Evolutionary conservation across 768 basidiomycete genomes (phyloP), one percentile per base, ranked within the genome.

Genomic region (Pleurotus cornucopiae): DNA sequence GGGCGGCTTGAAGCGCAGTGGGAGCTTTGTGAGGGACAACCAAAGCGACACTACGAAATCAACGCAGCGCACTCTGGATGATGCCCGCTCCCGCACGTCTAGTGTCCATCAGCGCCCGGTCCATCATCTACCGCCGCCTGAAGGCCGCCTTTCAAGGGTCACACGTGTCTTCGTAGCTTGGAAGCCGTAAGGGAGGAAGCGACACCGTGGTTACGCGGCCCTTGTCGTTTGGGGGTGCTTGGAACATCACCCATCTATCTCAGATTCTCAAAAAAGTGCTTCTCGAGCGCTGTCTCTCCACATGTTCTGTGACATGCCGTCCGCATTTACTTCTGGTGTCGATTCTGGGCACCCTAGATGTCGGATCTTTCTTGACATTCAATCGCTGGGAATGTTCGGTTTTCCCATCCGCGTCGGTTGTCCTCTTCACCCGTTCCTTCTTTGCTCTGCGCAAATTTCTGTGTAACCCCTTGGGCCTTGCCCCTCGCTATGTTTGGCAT

Each of bases 161-260:
- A 67, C 82, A 57, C 75, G 78, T 39, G 76, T 80, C 6, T 82
- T 81, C 62, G 78, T 80, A 11, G 83, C 81, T 49, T 83, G 84
- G 82, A 86, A 69, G 64, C 73, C 46, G 69, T 59, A 58, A 44
- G 7, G 25, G 41, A n/a, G 30, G 30, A 34, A 34, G 30, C 30
- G 7, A 34, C 7, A 34, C 11, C 30, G 30, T 11, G 30, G 30
- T 34, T 34, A 34, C 30, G 30, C 30, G 30, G 30, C 30, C 30
- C 30, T 34, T 34, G 30, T 34, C 30, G 30, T 34, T 34, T 34
- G 30, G 30, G 30, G 30, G 30, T 34, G 11, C 30, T 34, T 9
- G 3, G 30, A 34, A 11, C 30, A 34, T 9, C 30, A 34, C 30
- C 30, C 30, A 34, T 34, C 30, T 11, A 34, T 34, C 30, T 34